A percentile compares a stretch with the other conserved stretches of the same genome.
Evolutionary conservation across 2,329 filamentous ascomycete species (phyloP).

Genomic region (Fusarium sp.): DNA sequence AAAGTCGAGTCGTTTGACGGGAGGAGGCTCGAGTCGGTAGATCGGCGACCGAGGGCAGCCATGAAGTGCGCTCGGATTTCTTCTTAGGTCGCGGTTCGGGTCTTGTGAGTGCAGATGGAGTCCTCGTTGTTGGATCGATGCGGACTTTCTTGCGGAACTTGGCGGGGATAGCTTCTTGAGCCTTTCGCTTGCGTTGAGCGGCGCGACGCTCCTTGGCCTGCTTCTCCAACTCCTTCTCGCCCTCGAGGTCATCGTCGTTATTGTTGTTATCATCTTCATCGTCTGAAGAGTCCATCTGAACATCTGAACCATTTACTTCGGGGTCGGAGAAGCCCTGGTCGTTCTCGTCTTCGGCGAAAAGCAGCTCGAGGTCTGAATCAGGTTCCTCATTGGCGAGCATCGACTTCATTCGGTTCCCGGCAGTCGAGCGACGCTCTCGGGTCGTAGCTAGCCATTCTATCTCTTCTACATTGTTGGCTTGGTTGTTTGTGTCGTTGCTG

Average conservation of each 20-base stretch:
- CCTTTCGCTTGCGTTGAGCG: slow-evolving; percentile 82
- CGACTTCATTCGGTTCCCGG: slow-evolving; percentile 85
- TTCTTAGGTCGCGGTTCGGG: slow-evolving; percentile 67
- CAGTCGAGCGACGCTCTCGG: slow-evolving; percentile 81
- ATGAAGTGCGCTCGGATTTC: slow-evolving; percentile 71
- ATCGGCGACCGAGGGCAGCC: slow-evolving; percentile 68
- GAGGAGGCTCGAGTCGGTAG: slow-evolving; percentile 70
- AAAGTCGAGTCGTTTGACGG: slow-evolving; percentile 69
- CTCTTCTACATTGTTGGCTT: slow-evolving; percentile 52
- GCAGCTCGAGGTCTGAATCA: slow-evolving; percentile 75
- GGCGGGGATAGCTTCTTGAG: slow-evolving; percentile 78
- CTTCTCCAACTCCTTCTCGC: slow-evolving; percentile 87
- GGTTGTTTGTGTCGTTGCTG: slow-evolving; percentile 54
- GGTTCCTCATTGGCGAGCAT: slow-evolving; percentile 81
- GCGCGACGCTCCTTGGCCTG: slow-evolving; percentile 77
- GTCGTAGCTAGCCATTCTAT: slow-evolving; percentile 80
- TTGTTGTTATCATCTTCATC: slow-evolving; percentile 82
- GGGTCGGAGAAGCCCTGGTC: slow-evolving; percentile 78
- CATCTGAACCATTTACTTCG: slow-evolving; percentile 77
- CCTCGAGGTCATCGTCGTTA: slow-evolving; percentile 77
- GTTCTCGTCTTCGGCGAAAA: slow-evolving; percentile 81
- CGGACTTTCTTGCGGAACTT: slow-evolving; percentile 82
- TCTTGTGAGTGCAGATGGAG: slow-evolving; percentile 53
- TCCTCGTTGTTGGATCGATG: slow-evolving; percentile 68
- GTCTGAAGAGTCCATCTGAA: slow-evolving; percentile 87